phyloP scores from a whole-genome alignment of 495 filamentous ascomycete genomes.

The Hyaloscypha variabilis region DNA sequence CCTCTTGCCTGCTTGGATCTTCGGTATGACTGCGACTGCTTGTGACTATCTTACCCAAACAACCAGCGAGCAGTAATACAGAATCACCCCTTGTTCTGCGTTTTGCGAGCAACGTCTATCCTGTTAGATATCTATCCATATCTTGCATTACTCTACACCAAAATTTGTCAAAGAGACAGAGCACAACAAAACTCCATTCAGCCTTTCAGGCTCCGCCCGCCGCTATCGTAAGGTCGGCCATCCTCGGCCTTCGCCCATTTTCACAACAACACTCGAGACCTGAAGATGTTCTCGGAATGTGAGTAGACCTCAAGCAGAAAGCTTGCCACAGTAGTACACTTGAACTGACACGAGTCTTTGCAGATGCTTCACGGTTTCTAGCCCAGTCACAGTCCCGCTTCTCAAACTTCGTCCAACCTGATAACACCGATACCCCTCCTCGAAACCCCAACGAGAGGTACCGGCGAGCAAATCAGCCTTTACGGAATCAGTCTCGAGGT shows the following conservation, averaged over 20 bases:
- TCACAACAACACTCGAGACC: conserved; percentile 3
- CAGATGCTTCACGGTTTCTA: conserved; percentile 96
- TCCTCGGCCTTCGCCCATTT: conserved; percentile 1
- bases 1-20: not conserved
- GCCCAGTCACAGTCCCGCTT: conserved; percentile 93
- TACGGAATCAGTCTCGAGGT: conserved; percentile 19
- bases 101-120: not conserved
- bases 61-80: not conserved
- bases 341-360: conserved; percentile 4
- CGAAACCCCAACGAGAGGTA: conserved; percentile 44
- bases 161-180: not conserved
- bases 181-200: not conserved
- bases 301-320: conserved; percentile 44
- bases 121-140: not conserved
- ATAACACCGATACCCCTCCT: conserved; percentile 50
- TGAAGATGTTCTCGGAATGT: conserved; percentile 96
- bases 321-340: not conserved
- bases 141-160: not conserved
- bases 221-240: conserved; percentile 16
- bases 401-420: conserved; percentile 64
- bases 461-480: conserved; percentile 33
- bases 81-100: not conserved
- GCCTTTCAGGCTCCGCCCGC: not conserved
- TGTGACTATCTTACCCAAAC: not conserved
- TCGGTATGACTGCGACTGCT: not conserved